phyloP scores from a whole-genome alignment of 176 grass and related monocot genomes.

The Carex cristatella region DNA sequence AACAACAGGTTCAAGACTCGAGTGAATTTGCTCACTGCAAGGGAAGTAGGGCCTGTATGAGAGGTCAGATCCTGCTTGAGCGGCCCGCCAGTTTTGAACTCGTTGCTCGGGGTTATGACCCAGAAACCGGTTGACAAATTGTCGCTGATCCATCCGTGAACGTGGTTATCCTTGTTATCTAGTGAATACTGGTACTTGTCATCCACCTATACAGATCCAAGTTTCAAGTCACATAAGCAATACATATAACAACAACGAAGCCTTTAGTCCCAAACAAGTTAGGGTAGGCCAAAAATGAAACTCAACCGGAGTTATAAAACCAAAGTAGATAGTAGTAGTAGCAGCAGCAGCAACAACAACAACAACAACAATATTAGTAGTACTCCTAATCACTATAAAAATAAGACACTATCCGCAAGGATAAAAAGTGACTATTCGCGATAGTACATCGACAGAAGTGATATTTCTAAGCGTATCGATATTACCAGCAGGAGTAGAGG shows the following conservation, averaged over 20 bases:
- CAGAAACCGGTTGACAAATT: slow-evolving; percentile 44
- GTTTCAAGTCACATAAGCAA: neutral
- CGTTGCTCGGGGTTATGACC: slow-evolving; percentile 56
- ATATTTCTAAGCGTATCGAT: too few relatives aligned
- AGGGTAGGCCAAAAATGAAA: too few relatives aligned
- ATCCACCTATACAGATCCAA: slow-evolving; percentile 39
- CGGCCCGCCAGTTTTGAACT: slow-evolving; percentile 57
- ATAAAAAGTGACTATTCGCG: too few relatives aligned
- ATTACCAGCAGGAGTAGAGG: too few relatives aligned
- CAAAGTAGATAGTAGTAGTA: too few relatives aligned
- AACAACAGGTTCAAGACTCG: neutral
- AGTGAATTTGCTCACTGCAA: slow-evolving; percentile 34
- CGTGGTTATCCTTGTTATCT: slow-evolving; percentile 35
- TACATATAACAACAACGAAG: neutral
- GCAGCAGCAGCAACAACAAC: too few relatives aligned
- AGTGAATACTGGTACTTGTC: slow-evolving; percentile 67
- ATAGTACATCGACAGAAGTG: too few relatives aligned
- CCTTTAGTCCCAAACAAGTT: too few relatives aligned
- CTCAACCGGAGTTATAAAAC: too few relatives aligned
- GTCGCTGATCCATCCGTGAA: slow-evolving; percentile 57
- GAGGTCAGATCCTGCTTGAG: slow-evolving; percentile 64
- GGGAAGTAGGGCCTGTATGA: slow-evolving; percentile 51
- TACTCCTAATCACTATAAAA: too few relatives aligned
- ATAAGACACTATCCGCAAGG: too few relatives aligned
- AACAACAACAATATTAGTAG: too few relatives aligned